Evolutionary conservation across 2,329 filamentous ascomycete species (phyloP).

Genomic region (Dactylellina sp.): DNA sequence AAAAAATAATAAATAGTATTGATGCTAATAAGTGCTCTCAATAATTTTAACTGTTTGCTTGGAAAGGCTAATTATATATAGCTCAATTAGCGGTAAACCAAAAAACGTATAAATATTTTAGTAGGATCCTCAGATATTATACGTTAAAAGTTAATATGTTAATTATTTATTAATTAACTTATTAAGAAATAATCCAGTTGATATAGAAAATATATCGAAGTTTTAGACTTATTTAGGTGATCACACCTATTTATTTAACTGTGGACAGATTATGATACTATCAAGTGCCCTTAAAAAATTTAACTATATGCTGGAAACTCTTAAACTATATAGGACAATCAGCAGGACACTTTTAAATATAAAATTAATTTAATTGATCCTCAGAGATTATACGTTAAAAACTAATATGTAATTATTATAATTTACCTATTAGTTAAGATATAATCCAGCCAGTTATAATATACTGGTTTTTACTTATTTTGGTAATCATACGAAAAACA

Average conservation of each 20-base stretch:
- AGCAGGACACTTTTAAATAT: conserved; percentile 21
- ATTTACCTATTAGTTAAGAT: conserved; percentile 24
- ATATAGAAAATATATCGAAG: conserved; percentile 29
- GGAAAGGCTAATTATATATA: too few species aligned
- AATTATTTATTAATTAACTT: conserved; percentile 17
- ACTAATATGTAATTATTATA: conserved; percentile 21
- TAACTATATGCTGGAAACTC: conserved; percentile 20
- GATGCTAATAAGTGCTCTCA: too few species aligned
- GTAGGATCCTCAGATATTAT: conserved; percentile 13
- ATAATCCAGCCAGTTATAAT: conserved; percentile 16
- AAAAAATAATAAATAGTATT: too few species aligned
- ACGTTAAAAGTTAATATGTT: conserved; percentile 31
- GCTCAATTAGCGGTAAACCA: too few species aligned
- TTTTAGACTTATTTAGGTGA: conserved; percentile 59
- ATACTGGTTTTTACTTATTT: conserved; percentile 20
- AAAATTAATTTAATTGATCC: conserved; percentile 24
- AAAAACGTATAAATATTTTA: too few species aligned
- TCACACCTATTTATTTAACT: conserved; percentile 56
- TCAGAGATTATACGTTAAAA: conserved; percentile 29
- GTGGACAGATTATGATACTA: conserved; percentile 12
- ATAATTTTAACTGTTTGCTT: too few species aligned
- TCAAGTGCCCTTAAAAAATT: conserved; percentile 23
- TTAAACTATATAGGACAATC: conserved; percentile 19
- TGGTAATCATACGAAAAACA: conserved; percentile 20
- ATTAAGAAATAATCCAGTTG: too few species aligned